Percentiles rank a stretch among this genome's conserved stretches.
Evolutionary conservation across 257 asterid genomes (phyloP).

Genomic region (Ilex asprella): DNA sequence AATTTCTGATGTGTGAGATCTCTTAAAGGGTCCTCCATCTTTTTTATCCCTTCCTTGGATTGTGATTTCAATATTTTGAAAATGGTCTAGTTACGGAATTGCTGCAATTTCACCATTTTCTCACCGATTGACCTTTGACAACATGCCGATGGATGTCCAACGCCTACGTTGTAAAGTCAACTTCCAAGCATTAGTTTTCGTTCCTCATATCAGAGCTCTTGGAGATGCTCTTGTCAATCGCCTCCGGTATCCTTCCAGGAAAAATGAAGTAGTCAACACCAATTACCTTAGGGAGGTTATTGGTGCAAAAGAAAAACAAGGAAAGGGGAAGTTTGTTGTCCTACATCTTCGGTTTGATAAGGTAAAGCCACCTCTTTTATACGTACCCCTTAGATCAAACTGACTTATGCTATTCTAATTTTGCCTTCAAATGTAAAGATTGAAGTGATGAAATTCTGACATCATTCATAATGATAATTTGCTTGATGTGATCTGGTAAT

Average conservation of each 20-base stretch:
- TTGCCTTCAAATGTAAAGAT: too few species aligned
- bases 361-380: slow-evolving; percentile 28
- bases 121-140: slow-evolving; percentile 86
- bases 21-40: too few species aligned
- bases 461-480: too few species aligned
- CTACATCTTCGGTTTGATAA: slow-evolving; percentile 97
- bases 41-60: not conserved
- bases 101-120: slow-evolving; percentile 97
- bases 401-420: too few species aligned
- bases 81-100: slow-evolving; percentile 66
- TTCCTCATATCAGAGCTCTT: slow-evolving; percentile 78
- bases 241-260: slow-evolving; percentile 46
- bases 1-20: too few species aligned
- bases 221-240: slow-evolving; percentile 85
- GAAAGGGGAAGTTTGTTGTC: slow-evolving; percentile 68
- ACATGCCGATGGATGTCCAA: slow-evolving; percentile 90
- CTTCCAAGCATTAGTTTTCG: slow-evolving; percentile 81
- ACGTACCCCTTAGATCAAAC: too few species aligned
- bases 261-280: slow-evolving; percentile 29
- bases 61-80: slow-evolving; percentile 6
- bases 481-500: too few species aligned
- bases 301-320: slow-evolving; percentile 30
- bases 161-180: slow-evolving; percentile 93
- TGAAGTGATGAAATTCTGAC: too few species aligned
- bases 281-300: slow-evolving; percentile 42